These are phyloP conservation scores for Trypanosoma avium DNA, from an alignment of 208 protist genomes.

Conservation along the genomic window DNA sequence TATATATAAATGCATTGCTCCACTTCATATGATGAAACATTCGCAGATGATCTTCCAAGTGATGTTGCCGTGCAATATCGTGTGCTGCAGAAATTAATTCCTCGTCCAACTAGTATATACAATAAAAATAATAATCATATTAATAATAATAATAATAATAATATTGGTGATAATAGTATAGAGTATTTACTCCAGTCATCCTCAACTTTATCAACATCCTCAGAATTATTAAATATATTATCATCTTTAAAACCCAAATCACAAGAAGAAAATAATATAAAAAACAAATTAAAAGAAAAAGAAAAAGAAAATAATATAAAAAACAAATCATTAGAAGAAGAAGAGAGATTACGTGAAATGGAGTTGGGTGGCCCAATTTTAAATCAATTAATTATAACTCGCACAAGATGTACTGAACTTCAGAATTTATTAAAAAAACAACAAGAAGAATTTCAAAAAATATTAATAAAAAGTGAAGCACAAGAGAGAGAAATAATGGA, in stretches of 20 bases:
- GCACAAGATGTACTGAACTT: background rate
- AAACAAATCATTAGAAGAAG: background rate
- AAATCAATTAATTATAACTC: background rate
- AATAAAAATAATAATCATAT: too few species aligned
- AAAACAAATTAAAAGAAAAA: too few species aligned
- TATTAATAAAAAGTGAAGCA: background rate
- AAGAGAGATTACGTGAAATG: background rate
- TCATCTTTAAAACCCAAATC: too few species aligned
- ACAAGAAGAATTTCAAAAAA: background rate
- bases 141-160: too few species aligned
- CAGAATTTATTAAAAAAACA: background rate
- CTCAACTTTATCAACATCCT: too few species aligned
- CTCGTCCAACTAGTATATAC: too few species aligned
- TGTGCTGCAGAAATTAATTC: conserved; percentile 4
- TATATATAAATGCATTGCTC: background rate
- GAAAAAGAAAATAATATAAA: too few species aligned
- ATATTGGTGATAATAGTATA: too few species aligned
- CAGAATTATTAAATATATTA: too few species aligned
- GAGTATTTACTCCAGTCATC: too few species aligned
- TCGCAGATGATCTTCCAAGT: conserved; percentile 1
- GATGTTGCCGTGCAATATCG: conserved; percentile 11
- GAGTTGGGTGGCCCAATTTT: conserved; percentile 7
- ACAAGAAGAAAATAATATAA: too few species aligned
- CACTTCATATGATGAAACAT: background rate
- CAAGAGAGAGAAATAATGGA: background rate